Evolutionary conservation across 2,329 filamentous ascomycete genomes (phyloP), one percentile per base, ranked within the genome.

Genomic region (Ascochyta koolunga): DNA sequence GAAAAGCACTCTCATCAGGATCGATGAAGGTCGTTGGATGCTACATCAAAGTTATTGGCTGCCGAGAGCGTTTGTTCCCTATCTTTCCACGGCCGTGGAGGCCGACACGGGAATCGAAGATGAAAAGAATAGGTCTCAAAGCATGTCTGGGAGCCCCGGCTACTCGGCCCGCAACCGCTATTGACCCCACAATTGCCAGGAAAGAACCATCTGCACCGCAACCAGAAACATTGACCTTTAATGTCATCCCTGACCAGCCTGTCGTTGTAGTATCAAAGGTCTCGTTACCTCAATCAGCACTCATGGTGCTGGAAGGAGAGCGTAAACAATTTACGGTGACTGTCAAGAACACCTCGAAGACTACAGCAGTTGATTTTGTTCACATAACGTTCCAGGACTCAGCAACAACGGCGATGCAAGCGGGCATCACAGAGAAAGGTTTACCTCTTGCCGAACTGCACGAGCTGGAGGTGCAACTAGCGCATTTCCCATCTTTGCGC

Each of bases 221-320:
- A 39, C 61, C 72, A 2, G 66, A 72, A 35, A 78, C 72, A 5
- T 70, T 93, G 41, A 80, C 81, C 21, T 81, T 96, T 36, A 91
- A 85, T 46, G 90, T 96, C 21, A 92, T 97, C 52, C 82, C 86
- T 2, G 80, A 86, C 38, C 91, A 97, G 70, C 95, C 95, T 5
- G 77, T 90, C 3, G 78, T 98, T 3, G 78, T 87, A 3, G 82
- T 97, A 18, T 88, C 90, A 67, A 87, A 87, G 7, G 89, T 88
- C 3, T 91, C 89, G 11, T 81, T 97, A 1, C 85, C 89, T 0
- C 93, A 97, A 67, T 90, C 89, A 19, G 90, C 91, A 9, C 79
- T 96, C 31, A 97, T 96, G 92, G 83, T 99, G 10, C 80, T 99
- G 5, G 93, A 98, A 76, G 95, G 95, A 37, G 93, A 99, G 74